Conservation (phyloP, 192 early-diverging fungal genomes). For the Gryganskiella cystojenkinii region DNA sequence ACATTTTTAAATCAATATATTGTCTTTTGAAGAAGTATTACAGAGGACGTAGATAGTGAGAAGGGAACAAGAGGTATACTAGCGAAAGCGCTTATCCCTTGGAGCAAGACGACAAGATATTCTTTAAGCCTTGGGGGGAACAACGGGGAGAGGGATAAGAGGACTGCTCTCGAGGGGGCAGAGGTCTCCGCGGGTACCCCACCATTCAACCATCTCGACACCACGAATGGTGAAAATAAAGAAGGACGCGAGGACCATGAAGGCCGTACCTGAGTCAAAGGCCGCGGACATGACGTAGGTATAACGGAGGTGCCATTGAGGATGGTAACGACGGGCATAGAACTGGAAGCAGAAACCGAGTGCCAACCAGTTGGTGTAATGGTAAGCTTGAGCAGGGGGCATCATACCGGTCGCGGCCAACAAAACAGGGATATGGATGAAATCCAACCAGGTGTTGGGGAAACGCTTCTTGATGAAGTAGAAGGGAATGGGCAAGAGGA, state of each 20-base stretch:
- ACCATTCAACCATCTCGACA: background rate
- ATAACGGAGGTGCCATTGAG: conserved; percentile 65
- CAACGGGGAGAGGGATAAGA: background rate
- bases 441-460: conserved; percentile 52
- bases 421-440: conserved; percentile 61
- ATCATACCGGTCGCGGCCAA: conserved; percentile 47
- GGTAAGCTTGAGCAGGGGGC: conserved; percentile 57
- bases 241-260: conserved; percentile 13
- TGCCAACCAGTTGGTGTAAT: conserved; percentile 41
- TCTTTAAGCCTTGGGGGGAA: background rate
- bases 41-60: too few relatives aligned
- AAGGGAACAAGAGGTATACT: too few relatives aligned
- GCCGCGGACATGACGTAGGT: conserved; percentile 71
- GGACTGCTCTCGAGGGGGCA: background rate
- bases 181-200: background rate
- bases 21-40: too few relatives aligned
- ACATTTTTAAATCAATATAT: too few relatives aligned
- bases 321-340: conserved; percentile 53
- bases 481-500: conserved; percentile 62
- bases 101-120: background rate
- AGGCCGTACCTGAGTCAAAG: conserved; percentile 62
- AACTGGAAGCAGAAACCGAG: conserved; percentile 61
- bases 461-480: conserved; percentile 60
- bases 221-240: conserved; percentile 22
- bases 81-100: too few relatives aligned